phyloP scores from a whole-genome alignment of 768 basidiomycete species.

The Podaxis sp. region DNA sequence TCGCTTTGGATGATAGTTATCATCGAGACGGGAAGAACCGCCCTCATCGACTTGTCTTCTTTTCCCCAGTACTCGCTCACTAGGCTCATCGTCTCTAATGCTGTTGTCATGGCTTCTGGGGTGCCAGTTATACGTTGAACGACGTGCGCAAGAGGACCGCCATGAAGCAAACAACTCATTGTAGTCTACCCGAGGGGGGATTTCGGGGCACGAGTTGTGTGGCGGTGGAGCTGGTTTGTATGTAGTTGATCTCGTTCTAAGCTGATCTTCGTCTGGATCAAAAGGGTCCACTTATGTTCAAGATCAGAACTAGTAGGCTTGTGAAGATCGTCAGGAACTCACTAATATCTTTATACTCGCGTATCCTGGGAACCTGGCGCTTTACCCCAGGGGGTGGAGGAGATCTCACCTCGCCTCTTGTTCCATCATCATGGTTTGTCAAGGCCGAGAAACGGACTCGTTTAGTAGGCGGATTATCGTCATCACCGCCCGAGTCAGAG shows the following conservation, averaged over 20 bases:
- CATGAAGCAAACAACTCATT: neutral
- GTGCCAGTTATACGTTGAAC: neutral
- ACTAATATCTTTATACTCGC: neutral
- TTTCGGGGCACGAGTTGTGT: neutral
- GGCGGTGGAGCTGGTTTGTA: neutral
- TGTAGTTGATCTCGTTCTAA: neutral
- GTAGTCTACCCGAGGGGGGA: neutral
- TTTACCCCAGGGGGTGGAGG: conserved; percentile 5
- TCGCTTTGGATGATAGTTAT: neutral
- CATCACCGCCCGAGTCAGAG: neutral
- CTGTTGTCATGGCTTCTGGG: neutral
- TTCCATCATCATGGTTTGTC: conserved; percentile 6
- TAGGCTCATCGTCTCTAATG: neutral
- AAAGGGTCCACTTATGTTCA: neutral
- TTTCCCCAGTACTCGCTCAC: conserved; percentile 1
- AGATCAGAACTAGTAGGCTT: neutral
- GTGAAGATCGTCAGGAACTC: neutral
- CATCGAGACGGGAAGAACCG: neutral
- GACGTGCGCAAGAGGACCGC: neutral
- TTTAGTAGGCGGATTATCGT: neutral
- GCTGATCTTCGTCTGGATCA: neutral
- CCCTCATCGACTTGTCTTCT: neutral
- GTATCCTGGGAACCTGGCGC: conserved; percentile 6
- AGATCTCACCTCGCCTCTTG: neutral
- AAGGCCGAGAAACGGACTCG: conserved; percentile 2